Conservation (phyloP, 345 rosid genomes). For the Erysimum cheiranthoides region DNA sequence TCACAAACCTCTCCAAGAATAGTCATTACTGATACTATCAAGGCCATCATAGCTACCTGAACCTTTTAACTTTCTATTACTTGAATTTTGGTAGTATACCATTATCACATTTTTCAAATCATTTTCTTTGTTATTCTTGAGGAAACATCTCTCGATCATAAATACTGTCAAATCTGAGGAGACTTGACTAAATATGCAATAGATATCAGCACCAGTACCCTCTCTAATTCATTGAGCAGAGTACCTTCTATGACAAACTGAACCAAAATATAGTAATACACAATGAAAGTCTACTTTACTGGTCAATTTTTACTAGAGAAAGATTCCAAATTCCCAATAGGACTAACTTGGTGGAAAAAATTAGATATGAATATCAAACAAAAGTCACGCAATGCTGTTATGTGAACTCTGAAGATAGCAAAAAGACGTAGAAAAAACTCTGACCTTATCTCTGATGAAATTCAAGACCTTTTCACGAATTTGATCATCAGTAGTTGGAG, state of each 20-base stretch:
- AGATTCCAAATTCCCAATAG: neutral
- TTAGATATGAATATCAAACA: conserved; percentile 3
- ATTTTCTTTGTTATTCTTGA: neutral
- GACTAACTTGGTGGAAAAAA: neutral
- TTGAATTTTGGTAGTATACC: neutral
- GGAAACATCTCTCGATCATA: neutral
- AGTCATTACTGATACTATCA: conserved; percentile 3
- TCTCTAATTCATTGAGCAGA: conserved; percentile 5
- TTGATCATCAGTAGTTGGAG: conserved; percentile 70
- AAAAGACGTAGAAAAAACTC: conserved; percentile 5
- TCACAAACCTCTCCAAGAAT: conserved; percentile 15
- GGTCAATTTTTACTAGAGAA: neutral
- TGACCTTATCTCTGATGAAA: conserved; percentile 92
- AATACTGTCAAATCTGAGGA: neutral
- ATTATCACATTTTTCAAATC: neutral
- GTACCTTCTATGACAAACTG: neutral
- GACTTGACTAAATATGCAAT: conserved; percentile 11
- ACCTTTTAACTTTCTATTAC: neutral
- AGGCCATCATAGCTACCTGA: neutral
- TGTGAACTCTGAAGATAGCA: neutral
- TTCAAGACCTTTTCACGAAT: conserved; percentile 84
- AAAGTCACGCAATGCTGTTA: neutral
- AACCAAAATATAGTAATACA: neutral
- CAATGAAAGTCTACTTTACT: neutral
- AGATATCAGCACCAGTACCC: neutral